Percentiles rank a stretch among this genome's conserved stretches.
These are phyloP conservation scores for Sporothrix brasiliensis DNA, from an alignment of 2,329 filamentous ascomycete species.

Conservation along the genomic window DNA sequence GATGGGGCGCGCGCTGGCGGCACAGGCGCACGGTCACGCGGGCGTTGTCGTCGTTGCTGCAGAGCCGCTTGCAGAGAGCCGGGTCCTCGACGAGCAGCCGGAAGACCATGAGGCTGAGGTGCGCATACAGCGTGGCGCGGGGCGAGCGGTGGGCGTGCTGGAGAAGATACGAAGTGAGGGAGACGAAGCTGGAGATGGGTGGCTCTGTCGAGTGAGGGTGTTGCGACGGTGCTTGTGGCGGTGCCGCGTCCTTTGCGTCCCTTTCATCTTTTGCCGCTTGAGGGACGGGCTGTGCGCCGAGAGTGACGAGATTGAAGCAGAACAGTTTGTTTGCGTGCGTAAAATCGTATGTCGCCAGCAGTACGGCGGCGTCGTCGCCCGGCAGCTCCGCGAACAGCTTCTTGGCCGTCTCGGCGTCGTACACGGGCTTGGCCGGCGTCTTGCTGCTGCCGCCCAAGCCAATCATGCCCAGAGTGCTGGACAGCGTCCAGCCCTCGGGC, in stretches of 20 bases:
- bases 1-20: slow-evolving; percentile 82
- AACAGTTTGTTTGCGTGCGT: slow-evolving; percentile 94
- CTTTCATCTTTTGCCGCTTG: background rate
- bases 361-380: slow-evolving; percentile 72
- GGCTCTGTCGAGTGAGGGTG: slow-evolving; percentile 55
- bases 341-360: slow-evolving; percentile 91
- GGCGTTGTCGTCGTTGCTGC: slow-evolving; percentile 41
- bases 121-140: slow-evolving; percentile 78
- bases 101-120: slow-evolving; percentile 81
- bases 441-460: slow-evolving; percentile 68
- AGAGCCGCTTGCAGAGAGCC: slow-evolving; percentile 78
- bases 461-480: slow-evolving; percentile 78
- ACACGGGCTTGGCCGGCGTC: slow-evolving; percentile 61
- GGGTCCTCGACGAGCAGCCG: slow-evolving; percentile 87
- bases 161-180: slow-evolving; percentile 86
- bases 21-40: slow-evolving; percentile 78
- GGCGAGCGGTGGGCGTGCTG: slow-evolving; percentile 87
- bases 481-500: slow-evolving; percentile 85
- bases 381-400: slow-evolving; percentile 81
- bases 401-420: slow-evolving; percentile 79
- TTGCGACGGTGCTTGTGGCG: background rate
- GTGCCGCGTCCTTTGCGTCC: background rate
- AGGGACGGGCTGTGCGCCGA: slow-evolving; percentile 43
- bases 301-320: slow-evolving; percentile 76
- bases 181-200: slow-evolving; percentile 80